Evolutionary conservation across 2,329 filamentous ascomycete genomes (phyloP), one percentile per base, ranked within the genome.

Genomic region (Bretziella fagacearum): DNA sequence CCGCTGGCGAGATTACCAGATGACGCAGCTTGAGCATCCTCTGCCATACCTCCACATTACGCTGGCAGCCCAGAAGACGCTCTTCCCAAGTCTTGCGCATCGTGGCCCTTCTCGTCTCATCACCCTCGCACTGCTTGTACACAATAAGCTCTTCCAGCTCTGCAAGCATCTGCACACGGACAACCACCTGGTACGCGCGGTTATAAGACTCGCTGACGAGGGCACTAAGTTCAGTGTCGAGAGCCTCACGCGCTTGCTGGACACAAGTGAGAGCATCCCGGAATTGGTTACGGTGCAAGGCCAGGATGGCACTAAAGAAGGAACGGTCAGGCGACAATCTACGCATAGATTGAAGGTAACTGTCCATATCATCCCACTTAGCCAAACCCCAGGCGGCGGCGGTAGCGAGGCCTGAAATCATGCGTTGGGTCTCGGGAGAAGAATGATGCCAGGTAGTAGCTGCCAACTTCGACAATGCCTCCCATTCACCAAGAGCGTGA

Each of bases 151-250:
- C 91, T 60, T 99, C 91, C 3, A 99, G 71, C 62, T 99, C 91
- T 3, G 93, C 91, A 55, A 99, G 77, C 93, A 98, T 98, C 63
- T 99, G 91, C 1, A 98, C 87, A 36, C 91, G 81, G 39, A 99
- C 89, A 51, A 98, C 86, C n/a, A 95, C 89, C 54, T 89, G 79
- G 63, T 99, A 99, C 7, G 91, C 93, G 51, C 91, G 78, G 56
- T 94, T 95, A 62, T 98, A 99, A 2, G 89, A 96, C 61, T 99
- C 91, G 59, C 87, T 93, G n/a, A 99, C 79, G 2, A 98, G 72
- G 3, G 91, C 91, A 56, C 86, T 94, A 29, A 99, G 72, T 60
- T 99, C 93, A 0, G 89, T 93, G 56, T 98, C 93, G 13, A 99
- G 72, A 6, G 85, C 87, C 60, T 96, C 89, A 33, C 91, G 77